Conservation (phyloP, 116 monocot species). For the Trichopus zeylanicus region DNA sequence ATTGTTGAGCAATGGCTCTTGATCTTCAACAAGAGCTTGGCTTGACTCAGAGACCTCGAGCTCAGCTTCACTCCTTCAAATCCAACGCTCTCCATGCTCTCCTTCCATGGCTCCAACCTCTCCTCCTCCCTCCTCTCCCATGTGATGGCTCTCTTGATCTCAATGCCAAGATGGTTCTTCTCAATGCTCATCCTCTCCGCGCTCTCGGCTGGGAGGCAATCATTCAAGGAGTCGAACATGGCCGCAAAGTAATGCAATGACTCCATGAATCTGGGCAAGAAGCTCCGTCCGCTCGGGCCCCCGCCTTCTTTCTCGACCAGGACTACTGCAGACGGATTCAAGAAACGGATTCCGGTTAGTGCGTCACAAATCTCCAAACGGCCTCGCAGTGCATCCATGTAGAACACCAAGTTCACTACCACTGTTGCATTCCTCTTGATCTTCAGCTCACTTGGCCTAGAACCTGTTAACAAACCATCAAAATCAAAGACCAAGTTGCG, state of each 20-base stretch:
- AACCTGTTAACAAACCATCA: constrained; percentile 20
- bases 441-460: not conserved
- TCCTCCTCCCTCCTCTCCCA: not conserved
- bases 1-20: constrained; percentile 25
- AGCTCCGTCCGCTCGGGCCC: constrained; percentile 5
- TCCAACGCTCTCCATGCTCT: constrained; percentile 27
- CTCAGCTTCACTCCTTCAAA: constrained; percentile 34
- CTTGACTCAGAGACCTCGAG: constrained; percentile 50
- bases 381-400: constrained; percentile 22
- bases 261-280: constrained; percentile 40
- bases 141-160: constrained; percentile 26
- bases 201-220: constrained; percentile 45
- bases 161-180: constrained; percentile 38
- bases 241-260: constrained; percentile 42
- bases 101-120: constrained; percentile 38
- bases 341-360: constrained; percentile 13
- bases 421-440: constrained; percentile 29
- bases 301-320: constrained; percentile 47
- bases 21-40: constrained; percentile 54
- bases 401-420: constrained; percentile 50
- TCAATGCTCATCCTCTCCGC: constrained; percentile 47
- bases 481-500: constrained; percentile 43
- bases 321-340: constrained; percentile 43
- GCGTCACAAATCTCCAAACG: constrained; percentile 16
- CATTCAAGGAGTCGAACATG: constrained; percentile 51